phyloP scores from a whole-genome alignment of 148 eudicot genomes.

The Vaccinium myrtillus region DNA sequence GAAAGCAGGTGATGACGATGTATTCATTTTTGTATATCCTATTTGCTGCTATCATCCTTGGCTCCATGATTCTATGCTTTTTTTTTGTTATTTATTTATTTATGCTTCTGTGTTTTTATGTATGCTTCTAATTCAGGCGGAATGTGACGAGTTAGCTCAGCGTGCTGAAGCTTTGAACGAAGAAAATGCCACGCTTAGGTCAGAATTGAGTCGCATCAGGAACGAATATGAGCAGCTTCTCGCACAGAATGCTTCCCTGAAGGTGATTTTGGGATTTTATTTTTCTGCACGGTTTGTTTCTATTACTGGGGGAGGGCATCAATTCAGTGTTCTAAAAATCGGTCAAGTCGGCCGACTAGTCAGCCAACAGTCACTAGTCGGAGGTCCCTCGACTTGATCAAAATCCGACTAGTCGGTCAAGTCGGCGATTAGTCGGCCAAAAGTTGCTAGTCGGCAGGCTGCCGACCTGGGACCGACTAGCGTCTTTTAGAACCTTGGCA shows the following conservation, averaged over 20 bases:
- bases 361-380: no score
- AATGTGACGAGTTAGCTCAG: conserved; percentile 88
- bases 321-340: no score
- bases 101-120: not conserved
- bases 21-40: not conserved
- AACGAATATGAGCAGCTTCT: conserved; percentile 71
- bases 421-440: no score
- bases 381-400: no score
- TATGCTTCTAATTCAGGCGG: conserved; percentile 50
- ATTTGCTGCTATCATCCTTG: not conserved
- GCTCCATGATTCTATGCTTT: not conserved
- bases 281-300: not conserved
- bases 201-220: conserved; percentile 64
- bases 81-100: no score
- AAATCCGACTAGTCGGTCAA: no score
- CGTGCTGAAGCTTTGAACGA: conserved; percentile 79
- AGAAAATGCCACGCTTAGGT: conserved; percentile 77
- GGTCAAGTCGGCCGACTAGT: no score
- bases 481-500: no score
- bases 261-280: conserved; percentile 41
- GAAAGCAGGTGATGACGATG: conserved; percentile 66
- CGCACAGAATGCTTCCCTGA: conserved; percentile 66
- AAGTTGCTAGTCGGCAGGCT: no score
- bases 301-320: not conserved
- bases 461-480: no score